Evolutionary conservation across 208 protist species (phyloP), one percentile per base, ranked within the genome.

Genomic region (Leishmania arabica): DNA sequence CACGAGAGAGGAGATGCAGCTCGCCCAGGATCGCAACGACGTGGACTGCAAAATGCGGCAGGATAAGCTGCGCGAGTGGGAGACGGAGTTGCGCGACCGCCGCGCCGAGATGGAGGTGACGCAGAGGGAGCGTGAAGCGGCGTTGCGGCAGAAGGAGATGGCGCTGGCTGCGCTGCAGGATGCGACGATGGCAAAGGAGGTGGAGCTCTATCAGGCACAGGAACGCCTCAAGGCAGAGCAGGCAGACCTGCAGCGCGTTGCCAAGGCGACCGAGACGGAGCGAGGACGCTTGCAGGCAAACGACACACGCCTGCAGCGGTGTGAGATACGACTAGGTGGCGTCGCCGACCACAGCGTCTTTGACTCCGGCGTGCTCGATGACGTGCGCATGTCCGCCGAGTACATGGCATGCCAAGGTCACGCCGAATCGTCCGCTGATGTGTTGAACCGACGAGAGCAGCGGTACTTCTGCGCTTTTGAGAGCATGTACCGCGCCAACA

Each of bases 1-100:
- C 27, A 27, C 83, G 47, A 84, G 84, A 56, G 86, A 89, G 65
- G 88, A 90, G 76, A 51, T 92, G n/a, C 83, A 90, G 73, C 79
- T 82, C 24, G 73, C 78, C 0, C 54, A 90, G 56, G 81, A 89
- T 27, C 78, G 86, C 74, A 47, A 78, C 37, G 69, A 86, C 19
- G 58, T 81, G 15, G 83, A 91, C 15, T 69, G 60, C 60, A 82
- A 83, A 53, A 72, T 89, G 58, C 78, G 69, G 11, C 81, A 92
- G 74, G 86, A 80, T 56, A 53, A 83, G 37, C 75, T 88, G 58
- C 70, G 40, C 24, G 66, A 82, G 49, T 77, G 65, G 76, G 88
- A 92, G 86, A 70, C 83, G 19, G 82, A 80, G 24, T 78, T 91
- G n/a, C 77, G 58, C 0, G 68, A 79, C 27, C 84, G 86, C 45